Base-by-base conservation (phyloP, 176 grass and related monocot species). In the Musa acuminata region DNA sequence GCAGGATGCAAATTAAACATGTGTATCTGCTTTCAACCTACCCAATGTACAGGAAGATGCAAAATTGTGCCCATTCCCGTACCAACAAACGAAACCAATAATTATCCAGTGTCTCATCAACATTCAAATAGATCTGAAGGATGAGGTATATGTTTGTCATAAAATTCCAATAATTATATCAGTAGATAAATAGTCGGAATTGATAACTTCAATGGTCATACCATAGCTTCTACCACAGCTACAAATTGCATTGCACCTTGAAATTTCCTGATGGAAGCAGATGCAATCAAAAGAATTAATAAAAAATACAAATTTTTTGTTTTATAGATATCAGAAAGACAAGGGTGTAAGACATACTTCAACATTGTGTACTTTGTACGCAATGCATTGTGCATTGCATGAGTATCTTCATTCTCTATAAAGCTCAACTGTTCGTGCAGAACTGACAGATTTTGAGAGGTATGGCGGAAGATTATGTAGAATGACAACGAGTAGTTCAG, bases 31-130 rank as follows among this genome's bases (percentile, higher is more conserved):
- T 63, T 75, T 67, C 0, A 72, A 84, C 88, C 86, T 81, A 98
- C 94, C 94, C 94, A 71, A 87, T 93, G 82, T 98, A 98, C 84
- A 98, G 79, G 70, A 93, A 91, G 64, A 98, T 93, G 81, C 90
- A 91, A 75, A 93, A 91, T 51, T 98, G 94, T 51, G 92, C 90
- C 94, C 94, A 98, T 76, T 98, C 94, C 1, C 90, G 94, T 52
- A 98, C 86, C 24, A 98, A 29, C 53, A 98, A 85, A 11, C 90
- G 94, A 20, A 98, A 98, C 90, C 94, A 98, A 84, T 91, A 98
- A 86, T 93, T 93, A 65, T 91, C 86, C 19, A 86, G 80, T 9
- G 88, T 91, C 62, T 93, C 94, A 23, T 98, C 87, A 25, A 83
- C 91, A 72, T 89, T 91, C 85, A 98, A 84, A 85, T 93, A 93